Percentiles rank a stretch among this genome's conserved stretches.
Conservation (phyloP, 2,329 filamentous ascomycete genomes). For the Neurospora sp. region DNA sequence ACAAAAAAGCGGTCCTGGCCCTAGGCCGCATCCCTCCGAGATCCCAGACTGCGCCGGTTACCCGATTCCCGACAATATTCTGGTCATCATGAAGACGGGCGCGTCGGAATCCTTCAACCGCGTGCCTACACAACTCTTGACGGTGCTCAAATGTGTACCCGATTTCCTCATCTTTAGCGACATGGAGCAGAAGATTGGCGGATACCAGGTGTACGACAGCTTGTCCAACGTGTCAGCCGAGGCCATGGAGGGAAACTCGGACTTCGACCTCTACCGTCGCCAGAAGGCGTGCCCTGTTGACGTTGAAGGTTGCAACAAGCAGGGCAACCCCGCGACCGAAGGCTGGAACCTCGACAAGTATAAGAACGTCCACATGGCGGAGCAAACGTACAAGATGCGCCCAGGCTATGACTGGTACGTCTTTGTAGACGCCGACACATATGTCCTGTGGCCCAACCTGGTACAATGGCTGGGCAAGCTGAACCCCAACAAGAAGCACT, state of each 20-base stretch:
- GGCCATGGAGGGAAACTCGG: constrained; percentile 33
- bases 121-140: constrained; percentile 44
- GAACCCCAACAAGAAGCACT: constrained; percentile 32
- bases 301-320: constrained; percentile 33
- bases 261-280: constrained; percentile 40
- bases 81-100: constrained; percentile 48
- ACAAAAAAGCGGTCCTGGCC: neutral
- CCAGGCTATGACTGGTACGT: constrained; percentile 49
- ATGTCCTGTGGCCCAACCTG: constrained; percentile 43
- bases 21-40: neutral
- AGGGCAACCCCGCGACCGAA: constrained; percentile 20
- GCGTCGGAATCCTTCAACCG: constrained; percentile 42
- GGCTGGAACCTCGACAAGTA: constrained; percentile 51
- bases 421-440: constrained; percentile 49
- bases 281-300: constrained; percentile 35
- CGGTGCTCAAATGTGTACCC: constrained; percentile 32
- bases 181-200: constrained; percentile 36
- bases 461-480: constrained; percentile 36
- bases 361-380: constrained; percentile 50
- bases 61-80: constrained; percentile 14
- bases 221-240: constrained; percentile 33
- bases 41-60: constrained; percentile 24
- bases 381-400: constrained; percentile 39
- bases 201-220: constrained; percentile 34
- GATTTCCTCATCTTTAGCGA: constrained; percentile 52